Evolutionary conservation across 1,284 basidiomycete genomes (phyloP).

Genomic region (Ceratobasidium sp.): DNA sequence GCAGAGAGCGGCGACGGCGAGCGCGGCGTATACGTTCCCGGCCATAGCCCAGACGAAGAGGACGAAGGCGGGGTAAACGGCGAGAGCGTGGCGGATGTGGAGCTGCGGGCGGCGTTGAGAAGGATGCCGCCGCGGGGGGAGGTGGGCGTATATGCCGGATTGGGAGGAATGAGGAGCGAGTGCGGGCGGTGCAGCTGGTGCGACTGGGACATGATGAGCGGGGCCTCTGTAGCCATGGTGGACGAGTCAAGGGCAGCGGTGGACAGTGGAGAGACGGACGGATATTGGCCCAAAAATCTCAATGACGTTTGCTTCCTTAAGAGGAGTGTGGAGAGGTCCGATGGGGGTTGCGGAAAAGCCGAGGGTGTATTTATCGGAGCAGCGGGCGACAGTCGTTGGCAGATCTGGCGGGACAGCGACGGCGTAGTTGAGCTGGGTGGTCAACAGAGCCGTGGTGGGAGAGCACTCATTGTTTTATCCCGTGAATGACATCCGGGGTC

Average conservation of each 20-base stretch:
- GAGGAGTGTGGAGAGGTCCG: constrained; percentile 24
- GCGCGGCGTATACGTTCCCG: constrained; percentile 26
- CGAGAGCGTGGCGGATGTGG: neutral
- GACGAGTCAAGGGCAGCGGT: neutral
- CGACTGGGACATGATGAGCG: constrained; percentile 17
- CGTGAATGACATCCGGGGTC: constrained; percentile 28
- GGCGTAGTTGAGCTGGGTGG: constrained; percentile 23
- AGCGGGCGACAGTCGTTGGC: neutral
- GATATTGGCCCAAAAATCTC: neutral
- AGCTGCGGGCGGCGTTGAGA: constrained; percentile 37
- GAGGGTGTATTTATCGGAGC: constrained; percentile 7
- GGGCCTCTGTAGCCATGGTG: constrained; percentile 35
- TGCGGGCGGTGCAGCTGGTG: constrained; percentile 25
- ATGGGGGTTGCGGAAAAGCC: neutral
- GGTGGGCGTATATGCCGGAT: constrained; percentile 22
- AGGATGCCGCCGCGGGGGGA: constrained; percentile 46
- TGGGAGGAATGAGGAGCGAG: constrained; percentile 37
- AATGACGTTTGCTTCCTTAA: constrained; percentile 13
- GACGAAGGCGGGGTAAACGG: constrained; percentile 39
- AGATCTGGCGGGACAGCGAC: too few species aligned
- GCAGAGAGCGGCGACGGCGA: constrained; percentile 22
- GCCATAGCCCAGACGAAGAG: constrained; percentile 9
- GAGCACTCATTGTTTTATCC: constrained; percentile 9
- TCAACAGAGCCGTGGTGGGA: constrained; percentile 31
- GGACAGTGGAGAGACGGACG: neutral